Conservation (phyloP, 441 rosid species). For the Pelargonium fulgidum region DNA sequence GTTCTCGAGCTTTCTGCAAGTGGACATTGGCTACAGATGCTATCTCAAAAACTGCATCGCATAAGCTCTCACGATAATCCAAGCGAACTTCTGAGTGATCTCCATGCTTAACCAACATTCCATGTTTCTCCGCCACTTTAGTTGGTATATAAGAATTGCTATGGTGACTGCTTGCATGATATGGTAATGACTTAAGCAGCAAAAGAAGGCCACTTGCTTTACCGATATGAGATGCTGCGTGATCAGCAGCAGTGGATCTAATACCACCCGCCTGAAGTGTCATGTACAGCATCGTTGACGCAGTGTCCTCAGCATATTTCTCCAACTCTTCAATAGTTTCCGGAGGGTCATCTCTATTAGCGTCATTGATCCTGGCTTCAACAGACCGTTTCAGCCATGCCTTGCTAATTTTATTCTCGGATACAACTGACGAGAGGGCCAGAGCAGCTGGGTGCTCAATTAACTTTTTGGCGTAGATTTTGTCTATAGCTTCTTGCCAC, state of each 20-base stretch:
- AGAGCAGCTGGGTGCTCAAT: conserved; percentile 75
- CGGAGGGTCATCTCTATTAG: conserved; percentile 57
- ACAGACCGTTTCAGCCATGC: conserved; percentile 76
- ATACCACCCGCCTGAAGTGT: conserved; percentile 76
- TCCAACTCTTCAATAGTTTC: conserved; percentile 59
- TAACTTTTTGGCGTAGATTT: conserved; percentile 51
- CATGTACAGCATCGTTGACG: conserved; percentile 61
- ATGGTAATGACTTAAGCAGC: conserved; percentile 64
- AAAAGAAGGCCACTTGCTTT: conserved; percentile 85
- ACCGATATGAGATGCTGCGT: conserved; percentile 76
- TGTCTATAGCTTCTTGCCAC: conserved; percentile 90
- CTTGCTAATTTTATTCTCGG: conserved; percentile 57
- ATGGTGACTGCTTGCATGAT: conserved; percentile 62
- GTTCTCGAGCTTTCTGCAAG: conserved; percentile 65
- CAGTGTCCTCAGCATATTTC: conserved; percentile 72
- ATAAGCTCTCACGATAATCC: conserved; percentile 55
- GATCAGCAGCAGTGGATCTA: conserved; percentile 62
- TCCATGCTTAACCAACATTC: conserved; percentile 54
- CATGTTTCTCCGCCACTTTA: conserved; percentile 61
- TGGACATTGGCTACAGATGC: conserved; percentile 78
- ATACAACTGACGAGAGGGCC: conserved; percentile 61
- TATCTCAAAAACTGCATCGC: conserved; percentile 65
- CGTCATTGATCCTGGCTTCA: conserved; percentile 75
- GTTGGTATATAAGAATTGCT: conserved; percentile 57
- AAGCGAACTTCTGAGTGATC: conserved; percentile 47